Evolutionary conservation across 202 grass and related monocot genomes (phyloP).

Genomic region (Dendrocalamus latiflorus): DNA sequence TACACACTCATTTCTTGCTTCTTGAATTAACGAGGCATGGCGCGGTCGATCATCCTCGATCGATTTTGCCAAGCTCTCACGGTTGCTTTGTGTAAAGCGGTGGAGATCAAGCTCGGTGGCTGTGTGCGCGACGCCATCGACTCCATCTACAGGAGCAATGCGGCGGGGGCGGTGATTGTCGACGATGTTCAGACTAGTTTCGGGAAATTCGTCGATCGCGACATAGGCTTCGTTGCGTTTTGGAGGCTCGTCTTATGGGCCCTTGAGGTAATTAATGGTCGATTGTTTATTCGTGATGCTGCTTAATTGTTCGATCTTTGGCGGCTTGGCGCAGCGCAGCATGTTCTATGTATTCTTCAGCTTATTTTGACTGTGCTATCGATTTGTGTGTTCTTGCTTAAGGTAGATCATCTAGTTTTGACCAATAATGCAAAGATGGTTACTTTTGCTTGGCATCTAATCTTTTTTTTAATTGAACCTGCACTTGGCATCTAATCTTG

Average conservation of each 20-base stretch:
- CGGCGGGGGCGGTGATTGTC: constrained; percentile 36
- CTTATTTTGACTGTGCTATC: too few species aligned
- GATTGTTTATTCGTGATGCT: too few species aligned
- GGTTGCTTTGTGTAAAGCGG: constrained; percentile 8
- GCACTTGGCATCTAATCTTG: background rate
- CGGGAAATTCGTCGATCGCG: constrained; percentile 44
- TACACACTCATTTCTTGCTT: background rate
- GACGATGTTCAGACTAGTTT: constrained; percentile 28
- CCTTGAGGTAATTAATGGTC: constrained; percentile 29
- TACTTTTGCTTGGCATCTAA: background rate
- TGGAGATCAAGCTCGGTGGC: constrained; percentile 45
- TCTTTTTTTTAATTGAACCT: background rate
- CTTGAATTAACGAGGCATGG: background rate
- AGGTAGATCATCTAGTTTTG: background rate
- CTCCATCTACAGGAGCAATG: constrained; percentile 38
- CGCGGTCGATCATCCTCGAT: background rate
- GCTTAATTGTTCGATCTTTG: too few species aligned
- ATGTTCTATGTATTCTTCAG: too few species aligned
- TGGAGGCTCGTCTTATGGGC: constrained; percentile 43
- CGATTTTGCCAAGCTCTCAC: background rate
- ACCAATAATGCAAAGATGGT: too few species aligned
- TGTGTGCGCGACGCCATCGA: constrained; percentile 33
- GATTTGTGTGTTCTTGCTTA: background rate
- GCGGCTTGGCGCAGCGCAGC: too few species aligned
- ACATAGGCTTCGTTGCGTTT: constrained; percentile 50